Evolutionary conservation across 1,284 basidiomycete genomes (phyloP), one percentile per base, ranked within the genome.

Genomic region (Schizopora paradoxa): DNA sequence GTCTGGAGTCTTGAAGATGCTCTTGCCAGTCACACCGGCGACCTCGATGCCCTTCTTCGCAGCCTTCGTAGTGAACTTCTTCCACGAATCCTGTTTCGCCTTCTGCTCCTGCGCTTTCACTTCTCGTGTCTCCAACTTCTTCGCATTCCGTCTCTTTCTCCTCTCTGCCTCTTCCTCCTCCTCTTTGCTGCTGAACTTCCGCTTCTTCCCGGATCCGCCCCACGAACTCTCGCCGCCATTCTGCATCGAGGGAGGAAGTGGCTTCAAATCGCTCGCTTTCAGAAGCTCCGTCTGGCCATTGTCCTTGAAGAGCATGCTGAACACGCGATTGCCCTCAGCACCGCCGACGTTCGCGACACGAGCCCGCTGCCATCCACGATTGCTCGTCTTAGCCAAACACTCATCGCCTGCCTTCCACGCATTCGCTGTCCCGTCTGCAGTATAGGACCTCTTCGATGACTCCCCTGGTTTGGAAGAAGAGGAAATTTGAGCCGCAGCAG

Each of bases 91-190:
- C 70, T 97, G 91, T 69, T 95, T 95, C 49, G 77, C 76, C 41
- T 74, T 77, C 66, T 94, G 91, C 60, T 95, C 92, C 62, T 91
- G 89, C 6, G 91, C 84, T 66, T 95, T 95, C 14, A 82, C 79
- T 34, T 91, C 88, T 59, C 82, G 83, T 5, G 71, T 77, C 69
- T 93, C 91, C 48, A 91, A 62, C 69, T 96, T 96, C 73, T 95
- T 96, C 69, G 97, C 94, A 60, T 92, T 96, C 70, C 90, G 91
- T 72, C 88, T 90, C 74, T 93, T 93, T 76, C 93, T 95, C 67
- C 72, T 75, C 59, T 91, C 91, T 64, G 83, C 81, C 69, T 93
- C 92, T 58, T 93, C 90, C 56, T 88, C 90, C 69, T 92, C 87
- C 60, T 70, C 80, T 57, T 85, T 79, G 60, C 28, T 14, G 13